Evolutionary conservation across 1,284 basidiomycete species (phyloP).

Genomic region (Meira nashicola): DNA sequence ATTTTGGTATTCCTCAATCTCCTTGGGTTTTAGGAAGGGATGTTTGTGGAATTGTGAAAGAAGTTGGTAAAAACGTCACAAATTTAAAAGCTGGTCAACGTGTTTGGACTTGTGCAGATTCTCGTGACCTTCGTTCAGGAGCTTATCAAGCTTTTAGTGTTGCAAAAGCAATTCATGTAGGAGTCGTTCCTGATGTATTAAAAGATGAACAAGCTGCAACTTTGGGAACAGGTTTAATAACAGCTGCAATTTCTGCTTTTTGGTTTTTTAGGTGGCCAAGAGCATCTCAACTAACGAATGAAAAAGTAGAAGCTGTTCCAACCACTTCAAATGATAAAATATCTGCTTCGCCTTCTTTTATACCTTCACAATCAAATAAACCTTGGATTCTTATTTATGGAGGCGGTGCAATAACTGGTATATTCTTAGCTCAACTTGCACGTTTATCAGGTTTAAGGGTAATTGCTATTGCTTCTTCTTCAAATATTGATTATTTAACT

Average conservation of each 20-base stretch:
- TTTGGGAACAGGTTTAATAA: constrained; percentile 48
- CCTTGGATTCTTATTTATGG: constrained; percentile 20
- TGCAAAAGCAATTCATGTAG: constrained; percentile 27
- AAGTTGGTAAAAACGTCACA: constrained; percentile 55
- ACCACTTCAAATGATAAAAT: neutral
- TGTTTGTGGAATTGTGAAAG: constrained; percentile 56
- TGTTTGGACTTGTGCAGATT: constrained; percentile 45
- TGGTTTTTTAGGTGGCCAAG: constrained; percentile 31
- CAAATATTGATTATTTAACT: constrained; percentile 31
- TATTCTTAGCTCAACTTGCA: constrained; percentile 38
- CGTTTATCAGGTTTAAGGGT: constrained; percentile 21
- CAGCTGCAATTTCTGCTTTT: constrained; percentile 40
- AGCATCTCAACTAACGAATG: constrained; percentile 9
- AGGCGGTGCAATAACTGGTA: constrained; percentile 42
- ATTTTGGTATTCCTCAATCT: constrained; percentile 38
- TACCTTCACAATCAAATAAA: constrained; percentile 8
- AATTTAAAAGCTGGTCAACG: constrained; percentile 56
- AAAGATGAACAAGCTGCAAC: constrained; percentile 34
- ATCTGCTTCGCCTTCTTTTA: neutral
- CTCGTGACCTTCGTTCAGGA: constrained; percentile 30
- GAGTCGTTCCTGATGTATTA: constrained; percentile 19
- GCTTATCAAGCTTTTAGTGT: constrained; percentile 35
- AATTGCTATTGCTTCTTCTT: constrained; percentile 29
- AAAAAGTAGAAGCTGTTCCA: no score
- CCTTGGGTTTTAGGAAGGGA: constrained; percentile 57